Base-by-base conservation (phyloP, 2,329 filamentous ascomycete species). In the Remersonia thermophila region DNA sequence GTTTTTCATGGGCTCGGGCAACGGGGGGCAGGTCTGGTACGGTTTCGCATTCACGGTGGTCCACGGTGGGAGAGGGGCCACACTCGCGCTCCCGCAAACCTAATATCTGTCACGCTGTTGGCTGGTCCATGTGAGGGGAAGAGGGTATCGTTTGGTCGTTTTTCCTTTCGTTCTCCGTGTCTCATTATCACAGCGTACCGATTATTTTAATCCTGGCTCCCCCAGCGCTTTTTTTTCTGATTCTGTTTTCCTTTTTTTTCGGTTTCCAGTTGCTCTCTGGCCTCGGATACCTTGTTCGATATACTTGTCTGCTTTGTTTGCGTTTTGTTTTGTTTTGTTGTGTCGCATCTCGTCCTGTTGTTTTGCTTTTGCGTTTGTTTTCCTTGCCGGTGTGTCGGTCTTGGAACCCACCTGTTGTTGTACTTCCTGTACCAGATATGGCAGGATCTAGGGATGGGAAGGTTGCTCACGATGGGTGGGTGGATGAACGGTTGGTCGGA, bases 101-200 rank as follows among this genome's bases (percentile, higher is more conserved):
- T 63, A 61, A 63, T 63, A 59, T 58, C 60, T 64, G 60, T 9
- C 59, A 51, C 51, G 53, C 53, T 54, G 57, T 63, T 68, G 66
- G 66, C 66, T 68, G 66, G 66, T 61, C 65, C 65, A 69, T 61
- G 60, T 51, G 59, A 53, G 52, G 51, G 53, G 46, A 23, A 23
- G 20, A 9, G 20, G 20, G 9, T 5, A 23, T 5, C 20, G 20
- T 23, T 23, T 23, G 5, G 5, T 9, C 9, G 5, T 14, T 28
- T 28, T 28, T 14, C 27, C 4, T 28, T n/a, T 28, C 27, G 12
- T 49, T 43, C 37, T 45, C 40, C 20, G 36, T 43, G 38, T 43
- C 42, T 38, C 40, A 42, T 50, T 47, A 43, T 44, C 36, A 37
- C 36, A 32, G 18, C 32, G 33, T 41, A 43, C 33, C 36, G 29